phyloP scores from a whole-genome alignment of 306 rosid genomes.

The Cyclanthera cordifolia region DNA sequence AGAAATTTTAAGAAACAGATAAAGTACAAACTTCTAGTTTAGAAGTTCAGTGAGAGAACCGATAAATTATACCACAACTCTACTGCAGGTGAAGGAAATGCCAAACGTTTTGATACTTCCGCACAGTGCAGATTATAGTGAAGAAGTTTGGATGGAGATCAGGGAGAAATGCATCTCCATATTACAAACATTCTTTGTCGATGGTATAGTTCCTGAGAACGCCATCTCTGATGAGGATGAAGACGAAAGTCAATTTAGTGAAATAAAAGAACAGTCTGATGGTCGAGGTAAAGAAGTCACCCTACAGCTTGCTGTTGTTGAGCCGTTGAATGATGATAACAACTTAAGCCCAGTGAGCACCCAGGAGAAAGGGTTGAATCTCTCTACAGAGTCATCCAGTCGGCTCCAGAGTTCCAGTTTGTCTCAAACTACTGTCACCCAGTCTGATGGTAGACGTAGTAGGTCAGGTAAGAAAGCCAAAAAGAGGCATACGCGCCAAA shows the following conservation, averaged over 20 bases:
- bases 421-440: constrained; percentile 47
- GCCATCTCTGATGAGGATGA: constrained; percentile 69
- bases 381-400: constrained; percentile 43
- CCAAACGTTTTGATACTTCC: constrained; percentile 98
- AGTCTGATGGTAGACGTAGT: constrained; percentile 74
- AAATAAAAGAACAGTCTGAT: constrained; percentile 54
- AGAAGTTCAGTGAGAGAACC: background rate
- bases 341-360: constrained; percentile 53
- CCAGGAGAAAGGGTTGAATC: constrained; percentile 39
- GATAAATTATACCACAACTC: background rate
- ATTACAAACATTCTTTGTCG: constrained; percentile 72
- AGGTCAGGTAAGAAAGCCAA: constrained; percentile 91
- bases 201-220: constrained; percentile 66
- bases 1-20: background rate
- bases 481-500: constrained; percentile 74
- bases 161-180: constrained; percentile 88
- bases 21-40: background rate
- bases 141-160: constrained; percentile 99
- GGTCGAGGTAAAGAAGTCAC: constrained; percentile 43
- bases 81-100: constrained; percentile 92
- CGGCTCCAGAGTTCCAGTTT: constrained; percentile 56
- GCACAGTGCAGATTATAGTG: constrained; percentile 96
- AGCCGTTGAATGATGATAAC: constrained; percentile 42
- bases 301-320: constrained; percentile 43
- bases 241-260: constrained; percentile 47